Base-by-base conservation (phyloP, 345 rosid genomes). In the Sonneratia alba region DNA sequence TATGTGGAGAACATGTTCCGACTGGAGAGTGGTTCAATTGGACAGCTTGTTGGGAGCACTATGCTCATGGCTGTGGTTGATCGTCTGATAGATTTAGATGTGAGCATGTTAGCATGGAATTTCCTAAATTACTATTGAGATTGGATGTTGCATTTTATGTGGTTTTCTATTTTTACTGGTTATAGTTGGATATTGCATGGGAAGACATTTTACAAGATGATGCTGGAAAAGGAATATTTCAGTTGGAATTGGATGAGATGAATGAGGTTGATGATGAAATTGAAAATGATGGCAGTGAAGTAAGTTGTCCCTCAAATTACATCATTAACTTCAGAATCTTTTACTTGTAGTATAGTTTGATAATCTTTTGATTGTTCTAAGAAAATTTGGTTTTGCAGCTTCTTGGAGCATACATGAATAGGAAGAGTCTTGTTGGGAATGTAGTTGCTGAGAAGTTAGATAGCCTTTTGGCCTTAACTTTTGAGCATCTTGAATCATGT, bases 401-500 rank as follows among this genome's bases (percentile, higher is more conserved):
- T 80, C 85, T 81, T 53, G 78, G 75, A 43, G 81, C 74, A 36
- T 63, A 78, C 65, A 72, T 84, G 73, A 84, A 84, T 78, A 72
- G 79, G 68, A 83, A 70, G 79, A 75, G 73, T 49, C 76, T 86
- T 65, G 72, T 70, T 47, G 88, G 86, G 73, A 84, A 84, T 62
- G 15, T 62, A 18, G 75, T 77, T 63, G 92, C 91, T 68, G 89
- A 87, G 74, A 74, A 87, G 69, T 77, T 94, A 71, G 98, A 94
- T 80, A 80, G 82, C 67, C 77, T 94, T 80, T 85, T 94, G 91
- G 88, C 90, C 70, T 74, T 71, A 79, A 79, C 82, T 53, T 89
- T 89, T 74, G 94, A 89, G 80, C 87, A 94, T 85, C 91, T 94
- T 74, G 93, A 94, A 84, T 75, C 79, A 49, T 88, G 95, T 80